Conservation (phyloP, 2,329 filamentous ascomycete genomes). For the Sporothrix inflata region DNA sequence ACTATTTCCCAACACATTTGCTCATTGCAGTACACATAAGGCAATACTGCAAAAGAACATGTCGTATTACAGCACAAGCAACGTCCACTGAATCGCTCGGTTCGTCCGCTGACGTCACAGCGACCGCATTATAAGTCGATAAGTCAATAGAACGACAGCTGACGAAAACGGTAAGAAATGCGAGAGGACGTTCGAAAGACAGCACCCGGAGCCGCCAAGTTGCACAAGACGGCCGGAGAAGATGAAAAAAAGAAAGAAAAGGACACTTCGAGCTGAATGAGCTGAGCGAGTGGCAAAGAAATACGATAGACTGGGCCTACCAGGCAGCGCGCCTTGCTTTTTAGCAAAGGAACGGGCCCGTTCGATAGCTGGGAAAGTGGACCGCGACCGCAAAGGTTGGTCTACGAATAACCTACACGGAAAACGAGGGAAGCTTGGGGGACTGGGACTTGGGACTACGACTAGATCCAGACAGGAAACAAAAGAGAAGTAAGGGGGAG, state of each 20-base stretch:
- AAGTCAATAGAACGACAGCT: not conserved
- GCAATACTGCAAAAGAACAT: too few species aligned
- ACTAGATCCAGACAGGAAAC: not conserved
- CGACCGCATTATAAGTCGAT: too few species aligned
- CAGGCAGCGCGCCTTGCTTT: constrained; percentile 2
- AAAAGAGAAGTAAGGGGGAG: constrained; percentile 1
- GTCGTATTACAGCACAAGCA: not conserved
- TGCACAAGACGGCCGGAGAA: not conserved
- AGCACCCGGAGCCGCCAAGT: not conserved
- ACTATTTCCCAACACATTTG: too few species aligned
- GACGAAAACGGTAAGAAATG: not conserved
- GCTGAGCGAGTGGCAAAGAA: constrained; percentile 18
- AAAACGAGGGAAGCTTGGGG: not conserved
- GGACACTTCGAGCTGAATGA: not conserved
- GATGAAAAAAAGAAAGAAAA: not conserved
- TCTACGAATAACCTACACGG: not conserved
- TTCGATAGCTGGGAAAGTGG: constrained; percentile 22
- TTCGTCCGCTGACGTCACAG: not conserved
- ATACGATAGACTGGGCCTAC: not conserved
- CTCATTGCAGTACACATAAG: too few species aligned
- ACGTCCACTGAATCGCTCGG: not conserved
- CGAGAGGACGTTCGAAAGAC: not conserved
- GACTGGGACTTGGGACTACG: not conserved
- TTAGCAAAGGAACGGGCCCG: not conserved
- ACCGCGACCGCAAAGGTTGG: not conserved